phyloP scores from a whole-genome alignment of 2,329 filamentous ascomycete genomes.

The Coniochaeta ligniaria region DNA sequence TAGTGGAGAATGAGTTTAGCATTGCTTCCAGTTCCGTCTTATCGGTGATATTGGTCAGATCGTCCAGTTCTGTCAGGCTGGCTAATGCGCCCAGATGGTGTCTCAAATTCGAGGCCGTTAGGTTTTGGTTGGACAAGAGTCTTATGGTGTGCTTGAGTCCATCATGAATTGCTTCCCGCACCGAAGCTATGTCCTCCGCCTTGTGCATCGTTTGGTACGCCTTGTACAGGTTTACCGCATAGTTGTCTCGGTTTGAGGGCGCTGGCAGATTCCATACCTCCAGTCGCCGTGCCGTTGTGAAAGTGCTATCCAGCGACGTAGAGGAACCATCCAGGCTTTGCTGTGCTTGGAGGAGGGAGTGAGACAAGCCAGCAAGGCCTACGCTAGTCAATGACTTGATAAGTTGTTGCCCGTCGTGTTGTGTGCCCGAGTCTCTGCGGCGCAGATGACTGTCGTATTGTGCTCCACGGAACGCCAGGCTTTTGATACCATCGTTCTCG shows the following conservation, averaged over 20 bases:
- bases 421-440: constrained; percentile 44
- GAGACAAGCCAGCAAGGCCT: constrained; percentile 79
- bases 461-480: constrained; percentile 82
- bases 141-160: constrained; percentile 56
- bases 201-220: constrained; percentile 73
- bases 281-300: constrained; percentile 72
- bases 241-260: constrained; percentile 53
- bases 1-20: constrained; percentile 55
- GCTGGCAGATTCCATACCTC: constrained; percentile 89
- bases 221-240: constrained; percentile 67
- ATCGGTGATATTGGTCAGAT: constrained; percentile 58
- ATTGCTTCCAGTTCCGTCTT: constrained; percentile 53
- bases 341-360: constrained; percentile 66
- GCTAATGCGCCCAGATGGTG: constrained; percentile 57
- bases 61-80: constrained; percentile 73
- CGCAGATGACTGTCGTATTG: constrained; percentile 82
- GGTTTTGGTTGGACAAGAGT: constrained; percentile 39
- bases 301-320: constrained; percentile 61
- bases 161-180: constrained; percentile 53
- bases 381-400: constrained; percentile 72
- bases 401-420: constrained; percentile 59
- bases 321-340: constrained; percentile 50
- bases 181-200: constrained; percentile 46
- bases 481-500: constrained; percentile 80
- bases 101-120: constrained; percentile 45